Evolutionary conservation across 768 basidiomycete genomes (phyloP).

Genomic region (Mycena indigotica): DNA sequence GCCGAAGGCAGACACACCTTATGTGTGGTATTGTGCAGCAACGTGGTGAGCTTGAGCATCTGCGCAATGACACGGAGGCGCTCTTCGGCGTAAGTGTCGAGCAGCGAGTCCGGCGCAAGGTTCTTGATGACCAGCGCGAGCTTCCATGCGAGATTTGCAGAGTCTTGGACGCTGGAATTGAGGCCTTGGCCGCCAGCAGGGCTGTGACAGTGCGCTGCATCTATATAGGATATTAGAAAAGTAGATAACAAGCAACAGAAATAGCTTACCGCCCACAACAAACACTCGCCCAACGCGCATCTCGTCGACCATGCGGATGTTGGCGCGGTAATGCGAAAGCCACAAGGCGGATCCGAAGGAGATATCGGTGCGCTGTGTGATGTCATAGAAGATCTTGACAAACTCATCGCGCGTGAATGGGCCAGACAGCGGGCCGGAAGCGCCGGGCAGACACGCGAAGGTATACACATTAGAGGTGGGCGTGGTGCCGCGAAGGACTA

Average conservation of each 20-base stretch:
- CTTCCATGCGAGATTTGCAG: slow-evolving; percentile 50
- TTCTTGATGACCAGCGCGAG: no score
- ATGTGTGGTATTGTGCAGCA: slow-evolving; percentile 28
- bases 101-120: slow-evolving; percentile 36
- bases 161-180: slow-evolving; percentile 41
- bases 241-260: not conserved
- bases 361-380: slow-evolving; percentile 32
- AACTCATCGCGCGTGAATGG: no score
- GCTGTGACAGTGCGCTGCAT: slow-evolving; percentile 51
- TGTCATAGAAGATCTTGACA: slow-evolving; percentile 31
- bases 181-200: slow-evolving; percentile 48
- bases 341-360: slow-evolving; percentile 31
- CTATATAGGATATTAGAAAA: slow-evolving; percentile 28
- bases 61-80: slow-evolving; percentile 48
- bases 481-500: not conserved
- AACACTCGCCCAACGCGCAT: slow-evolving; percentile 48
- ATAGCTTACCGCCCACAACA: slow-evolving; percentile 44
- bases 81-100: slow-evolving; percentile 45
- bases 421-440: slow-evolving; percentile 8
- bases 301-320: slow-evolving; percentile 49
- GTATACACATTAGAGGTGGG: slow-evolving; percentile 3
- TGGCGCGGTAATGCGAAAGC: slow-evolving; percentile 38
- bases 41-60: slow-evolving; percentile 45
- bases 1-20: slow-evolving; percentile 15
- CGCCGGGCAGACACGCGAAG: slow-evolving; percentile 9